phyloP scores from a whole-genome alignment of 2,329 filamentous ascomycete species.

The Rhynchosporium secalis region DNA sequence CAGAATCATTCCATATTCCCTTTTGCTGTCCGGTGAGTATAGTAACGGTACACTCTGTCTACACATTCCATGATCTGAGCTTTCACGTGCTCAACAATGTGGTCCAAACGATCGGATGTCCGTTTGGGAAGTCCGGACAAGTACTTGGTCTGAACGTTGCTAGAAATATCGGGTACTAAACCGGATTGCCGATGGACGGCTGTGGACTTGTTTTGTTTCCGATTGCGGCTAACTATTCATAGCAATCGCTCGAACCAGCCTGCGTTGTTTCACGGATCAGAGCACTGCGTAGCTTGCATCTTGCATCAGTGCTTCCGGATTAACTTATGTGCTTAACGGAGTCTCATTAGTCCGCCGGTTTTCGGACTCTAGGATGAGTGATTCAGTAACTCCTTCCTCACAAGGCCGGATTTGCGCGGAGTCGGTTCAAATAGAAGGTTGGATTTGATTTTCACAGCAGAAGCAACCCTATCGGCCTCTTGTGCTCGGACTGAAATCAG shows the following conservation, averaged over 20 bases:
- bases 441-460: background rate
- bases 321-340: background rate
- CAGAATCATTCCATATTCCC: too few species aligned
- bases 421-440: background rate
- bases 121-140: conserved; percentile 2
- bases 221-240: background rate
- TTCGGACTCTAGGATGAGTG: background rate
- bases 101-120: conserved; percentile 2
- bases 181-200: background rate
- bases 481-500: background rate
- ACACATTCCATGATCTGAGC: background rate
- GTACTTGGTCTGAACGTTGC: background rate
- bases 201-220: background rate
- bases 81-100: background rate
- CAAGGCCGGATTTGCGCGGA: background rate
- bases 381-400: background rate
- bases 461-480: background rate
- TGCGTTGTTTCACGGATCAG: conserved; percentile 1
- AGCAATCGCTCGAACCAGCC: background rate
- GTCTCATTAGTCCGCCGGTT: background rate
- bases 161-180: background rate
- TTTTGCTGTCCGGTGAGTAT: background rate
- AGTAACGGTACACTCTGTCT: background rate
- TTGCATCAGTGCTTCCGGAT: background rate
- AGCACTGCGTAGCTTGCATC: background rate